A percentile compares a stretch with the other conserved stretches of the same genome.
Conservation (phyloP, 2,329 filamentous ascomycete species). For the Phyllosticta citribraziliensis region DNA sequence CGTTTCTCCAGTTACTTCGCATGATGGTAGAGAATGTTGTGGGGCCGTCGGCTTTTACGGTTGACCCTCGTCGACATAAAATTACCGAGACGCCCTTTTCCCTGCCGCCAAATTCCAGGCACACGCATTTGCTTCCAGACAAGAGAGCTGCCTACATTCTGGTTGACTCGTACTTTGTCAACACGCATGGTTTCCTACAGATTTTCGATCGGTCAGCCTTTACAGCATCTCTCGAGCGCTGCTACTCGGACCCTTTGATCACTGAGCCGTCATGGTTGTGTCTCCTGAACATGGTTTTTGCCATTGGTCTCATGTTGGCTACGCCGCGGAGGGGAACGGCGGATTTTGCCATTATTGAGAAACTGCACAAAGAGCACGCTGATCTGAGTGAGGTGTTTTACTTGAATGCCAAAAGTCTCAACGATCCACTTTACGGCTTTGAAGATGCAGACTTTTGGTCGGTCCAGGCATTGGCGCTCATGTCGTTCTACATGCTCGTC, state of each 20-base stretch:
- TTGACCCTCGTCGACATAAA: slow-evolving; percentile 47
- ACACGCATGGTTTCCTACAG: slow-evolving; percentile 54
- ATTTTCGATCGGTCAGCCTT: slow-evolving; percentile 47
- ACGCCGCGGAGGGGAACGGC: slow-evolving; percentile 40
- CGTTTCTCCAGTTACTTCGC: slow-evolving; percentile 51
- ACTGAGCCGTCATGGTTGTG: slow-evolving; percentile 46
- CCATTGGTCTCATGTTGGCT: slow-evolving; percentile 52
- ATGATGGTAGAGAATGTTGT: slow-evolving; percentile 48
- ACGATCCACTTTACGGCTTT: slow-evolving; percentile 40
- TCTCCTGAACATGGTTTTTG: slow-evolving; percentile 51
- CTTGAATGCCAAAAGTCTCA: slow-evolving; percentile 46
- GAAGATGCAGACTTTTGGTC: slow-evolving; percentile 57
- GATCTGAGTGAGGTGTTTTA: slow-evolving; percentile 56
- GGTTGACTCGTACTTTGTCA: slow-evolving; percentile 51
- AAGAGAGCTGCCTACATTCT: slow-evolving; percentile 45
- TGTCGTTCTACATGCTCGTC: slow-evolving; percentile 54
- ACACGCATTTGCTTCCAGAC: slow-evolving; percentile 47
- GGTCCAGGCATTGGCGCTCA: slow-evolving; percentile 53
- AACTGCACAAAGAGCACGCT: slow-evolving; percentile 38
- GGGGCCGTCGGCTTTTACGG: slow-evolving; percentile 48
- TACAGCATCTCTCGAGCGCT: slow-evolving; percentile 39
- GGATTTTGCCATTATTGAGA: slow-evolving; percentile 43
- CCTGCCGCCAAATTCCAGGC: slow-evolving; percentile 35
- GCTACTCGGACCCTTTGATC: slow-evolving; percentile 45
- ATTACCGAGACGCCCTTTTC: slow-evolving; percentile 46